Base-by-base conservation (phyloP, 2,329 filamentous ascomycete species). In the Fusarium mundagurra region DNA sequence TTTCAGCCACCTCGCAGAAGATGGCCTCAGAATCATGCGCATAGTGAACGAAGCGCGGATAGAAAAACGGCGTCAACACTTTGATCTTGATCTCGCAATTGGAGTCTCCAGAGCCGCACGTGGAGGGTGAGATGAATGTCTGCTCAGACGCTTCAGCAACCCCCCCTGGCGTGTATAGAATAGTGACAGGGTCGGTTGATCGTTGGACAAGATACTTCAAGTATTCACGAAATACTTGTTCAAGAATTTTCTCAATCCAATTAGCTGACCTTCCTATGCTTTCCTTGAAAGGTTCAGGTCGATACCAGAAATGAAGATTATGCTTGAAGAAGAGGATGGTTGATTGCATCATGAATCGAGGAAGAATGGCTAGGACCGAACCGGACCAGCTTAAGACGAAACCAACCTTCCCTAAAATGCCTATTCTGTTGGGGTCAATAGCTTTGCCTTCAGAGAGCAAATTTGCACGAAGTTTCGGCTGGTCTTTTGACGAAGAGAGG, bases 311-410 rank as follows among this genome's bases (percentile, higher is more conserved):
- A 67, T 90, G 87, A 34, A 94, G 84, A 41, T 85, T 86, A 39
- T 85, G 84, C 33, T 80, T 80, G 79, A 91, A 89, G 79, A 89
- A 91, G 10, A 94, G 83, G 20, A 80, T 82, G 5, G 79, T 84
- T 3, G 91, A 92, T 81, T 94, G 87, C 62, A 86, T 87, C 27
- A 91, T 79, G 53, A 93, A 93, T 33, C 92, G 86, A 4, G 91
- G 91, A 72, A 92, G 90, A 0, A 91, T 93, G 31, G 88, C 83
- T 34, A 93, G 85, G 5, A 90, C 91, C 16, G 92, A 88, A 91
- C 91, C 93, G 85, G 88, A 91, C 91, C 92, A 94, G 4, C 79
- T 77, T 6, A 79, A 65, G 8, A 92, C 72, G 69, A 92, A 91
- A 8, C 48, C 74, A 1, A 83, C 27, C 64, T 85, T 89, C 11